Conservation (phyloP, 768 basidiomycete species). For the Boletus edulis region DNA sequence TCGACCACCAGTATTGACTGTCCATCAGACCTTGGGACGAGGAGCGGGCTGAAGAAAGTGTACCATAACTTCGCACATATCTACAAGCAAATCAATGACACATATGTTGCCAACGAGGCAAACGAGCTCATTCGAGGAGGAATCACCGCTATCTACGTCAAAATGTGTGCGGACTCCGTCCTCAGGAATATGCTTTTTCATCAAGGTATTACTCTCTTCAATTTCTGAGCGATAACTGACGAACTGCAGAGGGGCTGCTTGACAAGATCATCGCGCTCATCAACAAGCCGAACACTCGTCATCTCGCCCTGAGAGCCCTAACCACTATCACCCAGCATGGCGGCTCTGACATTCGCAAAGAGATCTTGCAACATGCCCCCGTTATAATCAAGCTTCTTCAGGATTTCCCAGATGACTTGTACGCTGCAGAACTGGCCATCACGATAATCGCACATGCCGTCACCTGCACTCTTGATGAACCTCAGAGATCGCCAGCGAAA, state of each 20-base stretch:
- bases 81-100: conserved; percentile 45
- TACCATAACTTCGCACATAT: conserved; percentile 53
- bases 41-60: conserved; percentile 60
- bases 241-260: conserved; percentile 43
- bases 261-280: conserved; percentile 51
- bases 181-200: conserved; percentile 57
- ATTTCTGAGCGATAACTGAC: neutral
- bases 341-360: conserved; percentile 44
- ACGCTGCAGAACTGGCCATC: conserved; percentile 46
- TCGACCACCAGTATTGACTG: neutral
- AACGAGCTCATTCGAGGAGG: conserved; percentile 49
- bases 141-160: conserved; percentile 56
- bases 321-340: conserved; percentile 60
- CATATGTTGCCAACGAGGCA: conserved; percentile 39
- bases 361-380: conserved; percentile 42
- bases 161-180: conserved; percentile 57
- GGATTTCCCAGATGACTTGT: conserved; percentile 47
- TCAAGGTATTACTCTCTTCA: conserved; percentile 34
- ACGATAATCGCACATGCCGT: conserved; percentile 51
- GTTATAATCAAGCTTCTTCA: conserved; percentile 45
- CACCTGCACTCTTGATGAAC: conserved; percentile 38
- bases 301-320: conserved; percentile 52
- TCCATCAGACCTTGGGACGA: conserved; percentile 26
- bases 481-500: conserved; percentile 31
- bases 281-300: conserved; percentile 41